phyloP scores from a whole-genome alignment of 352 stramenopile species.

The Lagenidium giganteum region DNA sequence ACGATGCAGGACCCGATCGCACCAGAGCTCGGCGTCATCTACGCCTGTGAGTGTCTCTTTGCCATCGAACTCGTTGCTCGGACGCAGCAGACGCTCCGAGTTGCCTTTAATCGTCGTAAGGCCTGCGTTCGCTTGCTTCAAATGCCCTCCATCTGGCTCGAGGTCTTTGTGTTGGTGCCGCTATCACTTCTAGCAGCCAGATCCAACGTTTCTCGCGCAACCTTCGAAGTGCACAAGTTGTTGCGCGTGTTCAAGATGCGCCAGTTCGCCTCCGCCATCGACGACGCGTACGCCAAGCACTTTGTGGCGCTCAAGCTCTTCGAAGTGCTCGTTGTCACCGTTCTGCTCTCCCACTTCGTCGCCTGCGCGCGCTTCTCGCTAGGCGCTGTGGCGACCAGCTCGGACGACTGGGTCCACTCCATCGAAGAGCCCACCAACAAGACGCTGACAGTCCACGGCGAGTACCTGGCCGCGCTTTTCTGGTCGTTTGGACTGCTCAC shows the following conservation, averaged over 20 bases:
- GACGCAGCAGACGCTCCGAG: too few relatives aligned
- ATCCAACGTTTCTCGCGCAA: conserved; percentile 7
- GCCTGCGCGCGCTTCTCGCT: conserved; percentile 50
- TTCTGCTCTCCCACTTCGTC: conserved; percentile 41
- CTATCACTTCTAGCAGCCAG: conserved; percentile 19
- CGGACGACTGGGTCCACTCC: conserved; percentile 17
- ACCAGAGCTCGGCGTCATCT: too few relatives aligned
- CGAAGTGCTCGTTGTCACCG: conserved; percentile 31
- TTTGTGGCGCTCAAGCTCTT: conserved; percentile 50
- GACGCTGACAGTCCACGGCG: conserved; percentile 26
- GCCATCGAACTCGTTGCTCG: too few relatives aligned
- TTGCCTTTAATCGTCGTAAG: too few relatives aligned
- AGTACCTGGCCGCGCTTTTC: conserved; percentile 52
- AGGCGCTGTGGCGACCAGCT: too few relatives aligned
- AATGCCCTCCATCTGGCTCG: too few relatives aligned
- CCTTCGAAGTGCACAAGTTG: conserved; percentile 41
- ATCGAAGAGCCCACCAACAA: conserved; percentile 10
- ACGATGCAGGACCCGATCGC: too few relatives aligned
- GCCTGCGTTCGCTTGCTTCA: too few relatives aligned
- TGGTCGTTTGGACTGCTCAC: conserved; percentile 70
- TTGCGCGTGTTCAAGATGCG: conserved; percentile 28
- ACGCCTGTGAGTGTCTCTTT: too few relatives aligned
- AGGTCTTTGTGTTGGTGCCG: conserved; percentile 36
- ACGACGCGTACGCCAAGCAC: conserved; percentile 48
- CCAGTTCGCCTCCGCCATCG: conserved; percentile 30